phyloP scores from a whole-genome alignment of 768 basidiomycete genomes.

The Brasilioporus rufonigricans region DNA sequence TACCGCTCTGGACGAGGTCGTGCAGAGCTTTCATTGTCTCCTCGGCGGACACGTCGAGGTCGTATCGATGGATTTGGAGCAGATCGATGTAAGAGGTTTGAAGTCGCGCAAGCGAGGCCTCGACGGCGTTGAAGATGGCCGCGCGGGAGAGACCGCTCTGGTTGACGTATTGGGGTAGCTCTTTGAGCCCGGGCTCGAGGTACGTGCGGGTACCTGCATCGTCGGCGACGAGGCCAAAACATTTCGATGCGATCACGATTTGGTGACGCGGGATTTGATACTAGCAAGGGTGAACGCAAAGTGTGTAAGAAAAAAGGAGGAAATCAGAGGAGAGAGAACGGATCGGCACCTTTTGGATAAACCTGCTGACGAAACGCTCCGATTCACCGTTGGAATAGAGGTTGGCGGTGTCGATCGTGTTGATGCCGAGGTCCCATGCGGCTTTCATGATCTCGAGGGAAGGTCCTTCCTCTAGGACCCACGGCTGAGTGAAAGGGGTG shows the following conservation, averaged over 20 bases:
- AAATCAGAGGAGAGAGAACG: not conserved
- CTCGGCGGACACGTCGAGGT: conserved; percentile 34
- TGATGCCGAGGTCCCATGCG: conserved; percentile 41
- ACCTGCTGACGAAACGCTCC: conserved; percentile 37
- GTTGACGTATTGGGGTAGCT: conserved; percentile 26
- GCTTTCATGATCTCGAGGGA: conserved; percentile 35
- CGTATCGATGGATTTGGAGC: conserved; percentile 46
- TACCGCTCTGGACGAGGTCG: conserved; percentile 46
- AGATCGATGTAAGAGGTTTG: conserved; percentile 38
- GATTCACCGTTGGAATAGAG: conserved; percentile 37
- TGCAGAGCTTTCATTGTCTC: conserved; percentile 53
- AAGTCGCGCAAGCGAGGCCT: conserved; percentile 37
- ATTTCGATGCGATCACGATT: conserved; percentile 33
- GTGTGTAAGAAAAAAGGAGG: not conserved
- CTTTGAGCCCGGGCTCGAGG: not conserved
- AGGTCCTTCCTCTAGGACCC: conserved; percentile 29
- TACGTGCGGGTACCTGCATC: not conserved
- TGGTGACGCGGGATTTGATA: conserved; percentile 33
- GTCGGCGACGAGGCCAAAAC: conserved; percentile 13
- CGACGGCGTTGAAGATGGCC: conserved; percentile 39
- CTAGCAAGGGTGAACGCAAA: conserved; percentile 6
- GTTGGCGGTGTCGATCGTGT: conserved; percentile 41
- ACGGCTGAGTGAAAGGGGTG: conserved; percentile 11
- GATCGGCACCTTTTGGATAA: conserved; percentile 32
- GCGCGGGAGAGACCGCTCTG: conserved; percentile 35